Percentiles rank a stretch among this genome's conserved stretches.
These are phyloP conservation scores for Aspergillus intermedius DNA, from an alignment of 2,329 filamentous ascomycete genomes.

Conservation along the genomic window DNA sequence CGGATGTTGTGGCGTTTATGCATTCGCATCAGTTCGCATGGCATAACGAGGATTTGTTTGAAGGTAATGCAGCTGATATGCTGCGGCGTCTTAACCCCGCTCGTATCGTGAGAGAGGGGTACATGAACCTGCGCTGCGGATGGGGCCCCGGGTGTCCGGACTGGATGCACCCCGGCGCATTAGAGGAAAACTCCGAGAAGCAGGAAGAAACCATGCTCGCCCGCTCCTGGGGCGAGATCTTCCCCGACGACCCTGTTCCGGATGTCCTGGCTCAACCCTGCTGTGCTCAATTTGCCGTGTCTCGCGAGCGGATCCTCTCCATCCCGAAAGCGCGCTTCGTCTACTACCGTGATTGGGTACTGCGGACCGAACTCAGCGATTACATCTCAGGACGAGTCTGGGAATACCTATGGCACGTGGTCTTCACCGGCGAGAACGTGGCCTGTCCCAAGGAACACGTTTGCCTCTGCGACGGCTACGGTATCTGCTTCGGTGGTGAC, in stretches of 20 bases:
- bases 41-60: conserved; percentile 54
- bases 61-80: conserved; percentile 45
- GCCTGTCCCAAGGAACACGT: conserved; percentile 46
- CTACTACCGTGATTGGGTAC: conserved; percentile 55
- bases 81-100: conserved; percentile 47
- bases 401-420: conserved; percentile 59
- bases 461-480: conserved; percentile 60
- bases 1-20: conserved; percentile 55
- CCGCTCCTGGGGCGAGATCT: conserved; percentile 43
- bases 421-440: conserved; percentile 48
- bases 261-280: conserved; percentile 54
- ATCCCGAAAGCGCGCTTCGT: conserved; percentile 50
- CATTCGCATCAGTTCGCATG: conserved; percentile 52
- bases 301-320: conserved; percentile 49
- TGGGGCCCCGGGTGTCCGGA: conserved; percentile 54
- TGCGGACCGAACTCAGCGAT: conserved; percentile 51
- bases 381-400: conserved; percentile 54
- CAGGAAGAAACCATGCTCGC: conserved; percentile 44
- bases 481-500: conserved; percentile 53
- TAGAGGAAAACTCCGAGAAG: conserved; percentile 36
- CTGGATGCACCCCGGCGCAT: conserved; percentile 47
- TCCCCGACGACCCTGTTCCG: conserved; percentile 39
- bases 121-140: conserved; percentile 55
- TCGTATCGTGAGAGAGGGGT: conserved; percentile 48
- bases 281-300: conserved; percentile 59